These are phyloP conservation scores for Chenopodium quinoa DNA, from an alignment of 148 eudicot genomes.

Conservation along the genomic window DNA sequence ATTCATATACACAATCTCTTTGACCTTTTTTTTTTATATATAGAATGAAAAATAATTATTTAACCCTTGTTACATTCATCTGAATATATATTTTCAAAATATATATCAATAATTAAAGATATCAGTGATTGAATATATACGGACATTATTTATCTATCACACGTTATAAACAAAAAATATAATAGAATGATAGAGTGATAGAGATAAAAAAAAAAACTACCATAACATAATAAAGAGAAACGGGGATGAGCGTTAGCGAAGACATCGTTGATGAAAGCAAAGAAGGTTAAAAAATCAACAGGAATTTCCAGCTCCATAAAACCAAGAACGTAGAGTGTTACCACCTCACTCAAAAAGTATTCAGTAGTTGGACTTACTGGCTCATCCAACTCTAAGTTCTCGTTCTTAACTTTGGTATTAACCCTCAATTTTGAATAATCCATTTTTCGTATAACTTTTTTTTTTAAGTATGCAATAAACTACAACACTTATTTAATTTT, in stretches of 20 bases:
- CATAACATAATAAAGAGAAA: not conserved
- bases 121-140: too few species aligned
- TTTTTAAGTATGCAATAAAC: not conserved
- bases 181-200: too few species aligned
- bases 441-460: not conserved
- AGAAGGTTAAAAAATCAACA: not conserved
- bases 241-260: not conserved
- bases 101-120: too few species aligned
- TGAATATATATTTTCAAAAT: too few species aligned
- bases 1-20: too few species aligned
- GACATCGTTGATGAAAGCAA: not conserved
- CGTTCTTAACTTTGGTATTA: not conserved
- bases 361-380: not conserved
- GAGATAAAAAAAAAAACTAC: not conserved
- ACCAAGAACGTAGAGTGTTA: not conserved
- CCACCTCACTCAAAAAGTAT: not conserved
- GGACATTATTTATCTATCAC: too few species aligned
- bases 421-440: not conserved
- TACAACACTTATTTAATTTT: too few species aligned
- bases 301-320: not conserved
- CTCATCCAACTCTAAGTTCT: not conserved
- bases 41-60: too few species aligned
- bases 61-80: accelerated
- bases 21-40: too few species aligned
- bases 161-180: too few species aligned